A percentile compares a stretch with the other conserved stretches of the same genome.
These are phyloP conservation scores for Eucalyptus lansdowneana DNA, from an alignment of 345 rosid species.

Conservation along the genomic window DNA sequence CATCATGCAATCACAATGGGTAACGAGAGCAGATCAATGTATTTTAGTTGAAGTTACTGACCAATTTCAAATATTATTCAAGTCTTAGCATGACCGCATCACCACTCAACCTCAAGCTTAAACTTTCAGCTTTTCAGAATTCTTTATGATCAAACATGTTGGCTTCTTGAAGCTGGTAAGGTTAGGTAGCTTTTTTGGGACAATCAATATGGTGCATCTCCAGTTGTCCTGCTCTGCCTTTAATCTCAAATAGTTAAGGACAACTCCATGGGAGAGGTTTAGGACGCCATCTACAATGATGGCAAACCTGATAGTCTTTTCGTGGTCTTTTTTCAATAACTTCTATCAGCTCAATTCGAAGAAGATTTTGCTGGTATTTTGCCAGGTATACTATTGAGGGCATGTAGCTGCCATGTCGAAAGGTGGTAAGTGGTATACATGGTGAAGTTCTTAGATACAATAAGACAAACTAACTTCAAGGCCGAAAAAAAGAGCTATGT, in stretches of 20 bases:
- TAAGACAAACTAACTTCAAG: background rate
- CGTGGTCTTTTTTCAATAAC: too few species aligned
- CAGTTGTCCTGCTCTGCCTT: too few species aligned
- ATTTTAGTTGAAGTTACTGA: background rate
- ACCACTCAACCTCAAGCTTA: too few species aligned
- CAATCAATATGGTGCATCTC: background rate
- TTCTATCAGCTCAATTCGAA: too few species aligned
- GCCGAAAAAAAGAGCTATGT: background rate
- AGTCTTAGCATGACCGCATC: too few species aligned
- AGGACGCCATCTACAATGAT: background rate
- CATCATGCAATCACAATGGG: background rate
- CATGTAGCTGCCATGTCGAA: background rate
- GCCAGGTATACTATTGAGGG: background rate
- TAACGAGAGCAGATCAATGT: background rate
- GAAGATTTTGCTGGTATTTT: too few species aligned
- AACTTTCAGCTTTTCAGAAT: background rate
- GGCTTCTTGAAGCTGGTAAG: too few species aligned
- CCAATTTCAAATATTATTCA: background rate
- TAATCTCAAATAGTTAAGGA: background rate
- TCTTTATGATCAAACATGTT: background rate
- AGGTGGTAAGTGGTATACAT: background rate
- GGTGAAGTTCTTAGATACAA: background rate
- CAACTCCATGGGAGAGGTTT: background rate
- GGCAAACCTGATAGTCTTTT: background rate
- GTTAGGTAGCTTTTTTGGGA: accelerated